Conservation (phyloP, 148 eudicot species). For the Diospyros lotus region DNA sequence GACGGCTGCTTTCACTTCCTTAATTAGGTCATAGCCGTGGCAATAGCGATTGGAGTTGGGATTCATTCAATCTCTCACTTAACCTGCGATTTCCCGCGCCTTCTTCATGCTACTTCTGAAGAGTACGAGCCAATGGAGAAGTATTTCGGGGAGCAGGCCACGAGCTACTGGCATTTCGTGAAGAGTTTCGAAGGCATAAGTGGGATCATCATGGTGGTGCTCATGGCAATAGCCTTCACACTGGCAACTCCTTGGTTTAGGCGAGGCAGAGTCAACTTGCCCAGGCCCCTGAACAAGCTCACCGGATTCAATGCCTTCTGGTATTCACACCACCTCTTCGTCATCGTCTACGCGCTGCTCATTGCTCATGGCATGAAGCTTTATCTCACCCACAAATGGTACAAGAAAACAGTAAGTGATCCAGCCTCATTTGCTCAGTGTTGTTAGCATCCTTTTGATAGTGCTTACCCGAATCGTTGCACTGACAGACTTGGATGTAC, state of each 20-base stretch:
- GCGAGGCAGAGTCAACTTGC: conserved; percentile 34
- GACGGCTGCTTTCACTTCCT: neutral
- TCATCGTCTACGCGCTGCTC: conserved; percentile 45
- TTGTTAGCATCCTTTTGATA: neutral
- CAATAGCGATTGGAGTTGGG: conserved; percentile 42
- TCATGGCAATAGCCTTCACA: conserved; percentile 56
- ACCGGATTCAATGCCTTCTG: conserved; percentile 61
- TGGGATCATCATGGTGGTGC: conserved; percentile 44
- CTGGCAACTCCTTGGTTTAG: conserved; percentile 50
- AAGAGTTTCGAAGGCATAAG: conserved; percentile 46
- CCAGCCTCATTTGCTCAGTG: neutral
- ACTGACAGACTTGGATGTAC: conserved; percentile 59
- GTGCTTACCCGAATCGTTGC: neutral
- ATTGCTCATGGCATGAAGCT: conserved; percentile 43
- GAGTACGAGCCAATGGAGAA: conserved; percentile 30
- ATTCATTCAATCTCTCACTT: conserved; percentile 40
- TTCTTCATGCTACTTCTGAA: conserved; percentile 23
- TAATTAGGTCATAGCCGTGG: conserved; percentile 40
- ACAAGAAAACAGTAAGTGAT: conserved; percentile 40
- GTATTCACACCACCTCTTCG: conserved; percentile 55
- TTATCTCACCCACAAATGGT: conserved; percentile 37
- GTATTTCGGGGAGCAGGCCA: conserved; percentile 37
- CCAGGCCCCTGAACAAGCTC: conserved; percentile 39
- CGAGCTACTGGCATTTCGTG: conserved; percentile 44
- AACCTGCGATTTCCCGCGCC: conserved; percentile 47